Evolutionary conservation across 495 filamentous ascomycete genomes (phyloP), one percentile per base, ranked within the genome.

Genomic region (Penicillium verhagenii): DNA sequence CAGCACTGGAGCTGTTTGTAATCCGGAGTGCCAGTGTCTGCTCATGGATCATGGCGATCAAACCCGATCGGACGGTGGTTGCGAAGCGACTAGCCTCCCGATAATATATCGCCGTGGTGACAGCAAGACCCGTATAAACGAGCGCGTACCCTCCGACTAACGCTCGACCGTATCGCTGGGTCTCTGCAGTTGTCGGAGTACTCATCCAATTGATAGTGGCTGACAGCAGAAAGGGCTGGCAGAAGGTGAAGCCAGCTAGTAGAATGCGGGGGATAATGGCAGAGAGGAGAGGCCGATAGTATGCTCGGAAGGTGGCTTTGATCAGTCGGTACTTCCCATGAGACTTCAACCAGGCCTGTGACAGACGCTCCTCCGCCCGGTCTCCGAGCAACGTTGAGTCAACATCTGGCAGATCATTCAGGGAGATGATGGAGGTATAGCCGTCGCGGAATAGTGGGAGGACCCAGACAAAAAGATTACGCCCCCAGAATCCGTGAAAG

Each of bases 171-270:
- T 74, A 56, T 47, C 79, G 73, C 26, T 24, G 47, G 60, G 16
- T 63, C 43, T 63, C 48, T 47, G 21, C 49, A 9, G 20, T 64
- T 57, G 5, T 42, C 49, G 8, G 71, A 61, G 46, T 65, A 24
- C 14, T 69, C 21, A 29, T 72, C 64, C 46, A 75, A 68, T 31
- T 52, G 48, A 82, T 57, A 0, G 79, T 69, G 4, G 70, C 65
- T 33, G 77, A 67, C 20, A 88, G 77, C 35, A 88, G 68, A 40
- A 88, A 81, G 2, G 84, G 82, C 49, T 86, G 83, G 29, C 74
- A 78, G 57, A 82, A 82, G 29, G 60, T 76, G 66, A 86, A 83
- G 1, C 63, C 81, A 31, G 76, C 79, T 13, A 80, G 66, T 38
- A 64, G 73, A 5, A 81, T 52, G 5, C 80, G 72, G 2, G 83